Evolutionary conservation across 2,329 filamentous ascomycete genomes (phyloP), one percentile per base, ranked within the genome.

Genomic region (Xylogone sp.): DNA sequence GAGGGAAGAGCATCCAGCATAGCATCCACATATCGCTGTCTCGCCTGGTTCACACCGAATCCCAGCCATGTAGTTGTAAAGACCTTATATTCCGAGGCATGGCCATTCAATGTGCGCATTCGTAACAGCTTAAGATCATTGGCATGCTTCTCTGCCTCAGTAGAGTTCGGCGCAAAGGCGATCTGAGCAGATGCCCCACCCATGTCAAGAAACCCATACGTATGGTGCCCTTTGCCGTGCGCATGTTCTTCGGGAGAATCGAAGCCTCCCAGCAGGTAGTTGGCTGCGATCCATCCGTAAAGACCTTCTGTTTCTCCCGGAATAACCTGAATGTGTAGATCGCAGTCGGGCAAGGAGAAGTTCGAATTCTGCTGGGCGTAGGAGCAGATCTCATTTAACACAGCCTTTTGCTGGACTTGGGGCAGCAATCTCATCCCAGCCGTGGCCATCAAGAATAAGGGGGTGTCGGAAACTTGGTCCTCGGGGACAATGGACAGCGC

Each of bases 141-240:
- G 0, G 90, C 86, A 67, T 99, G 95, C 65, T 91, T 94, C 63
- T 85, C 81, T 1, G 91, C 86, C 68, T 99, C 94, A 1, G 94
- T 97, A 3, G 81, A 73, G 69, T 99, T 99, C 1, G 94, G 94
- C 2, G 92, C 93, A 69, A 99, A 99, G 0, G 95, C 94, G 64
- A 99, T 97, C 71, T 99, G 94, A 16, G 94, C 93, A 0, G 93
- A 97, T 21, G 94, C 94, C 48, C 94, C 94, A 46, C 94, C 94
- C 95, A 99, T 99, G 67, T 99, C 94, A 54, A 99, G 75, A 64
- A 99, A 99, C 0, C 94, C 94, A 68, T 97, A 99, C 0, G 94
- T 99, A 64, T 92, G 88, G 67, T 97, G 94, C 21, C 81, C 83
- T 58, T 96, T 91, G 48, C 90, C 91, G 67, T 96, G 90, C 49